Percentiles rank a stretch among this genome's conserved stretches.
Conservation (phyloP, 139 green algal genomes). For the Nannochloris sp. region DNA sequence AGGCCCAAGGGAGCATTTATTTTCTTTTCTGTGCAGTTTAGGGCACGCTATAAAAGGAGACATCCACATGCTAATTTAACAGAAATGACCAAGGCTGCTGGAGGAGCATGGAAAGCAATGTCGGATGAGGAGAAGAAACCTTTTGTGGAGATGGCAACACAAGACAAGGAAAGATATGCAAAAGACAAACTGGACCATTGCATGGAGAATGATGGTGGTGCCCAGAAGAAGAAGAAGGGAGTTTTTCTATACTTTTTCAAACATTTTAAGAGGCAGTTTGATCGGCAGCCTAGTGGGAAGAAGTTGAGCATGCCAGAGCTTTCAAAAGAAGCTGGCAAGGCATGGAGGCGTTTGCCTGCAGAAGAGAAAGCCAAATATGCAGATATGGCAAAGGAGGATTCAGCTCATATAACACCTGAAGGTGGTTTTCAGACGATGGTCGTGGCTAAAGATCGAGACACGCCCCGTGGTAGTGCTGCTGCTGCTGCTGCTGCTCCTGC, state of each 20-base stretch:
- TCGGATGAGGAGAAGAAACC: slow-evolving; percentile 10
- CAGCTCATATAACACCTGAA: neutral
- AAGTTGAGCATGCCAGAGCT: too few relatives aligned
- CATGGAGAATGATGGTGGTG: neutral
- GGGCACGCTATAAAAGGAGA: neutral
- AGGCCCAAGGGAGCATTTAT: slow-evolving; percentile 5
- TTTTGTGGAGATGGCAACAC: slow-evolving; percentile 5
- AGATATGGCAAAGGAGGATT: neutral
- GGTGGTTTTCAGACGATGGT: neutral
- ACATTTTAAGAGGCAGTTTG: too few relatives aligned
- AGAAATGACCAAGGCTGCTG: neutral
- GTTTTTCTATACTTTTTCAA: too few relatives aligned
- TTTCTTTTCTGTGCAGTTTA: neutral
- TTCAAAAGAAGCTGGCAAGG: too few relatives aligned
- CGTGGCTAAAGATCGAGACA: neutral
- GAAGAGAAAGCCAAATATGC: neutral
- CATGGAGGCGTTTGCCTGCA: neutral
- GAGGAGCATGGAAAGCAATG: slow-evolving; percentile 5
- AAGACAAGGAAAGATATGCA: neutral
- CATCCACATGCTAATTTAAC: neutral
- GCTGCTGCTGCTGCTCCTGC: neutral
- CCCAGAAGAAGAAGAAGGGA: too few relatives aligned
- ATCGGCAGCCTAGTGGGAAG: too few relatives aligned
- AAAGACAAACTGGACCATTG: neutral
- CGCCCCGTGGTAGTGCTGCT: neutral